Evolutionary conservation across 1,284 basidiomycete species (phyloP), one percentile per base, ranked within the genome.

Genomic region (Rhizoctonia solani): DNA sequence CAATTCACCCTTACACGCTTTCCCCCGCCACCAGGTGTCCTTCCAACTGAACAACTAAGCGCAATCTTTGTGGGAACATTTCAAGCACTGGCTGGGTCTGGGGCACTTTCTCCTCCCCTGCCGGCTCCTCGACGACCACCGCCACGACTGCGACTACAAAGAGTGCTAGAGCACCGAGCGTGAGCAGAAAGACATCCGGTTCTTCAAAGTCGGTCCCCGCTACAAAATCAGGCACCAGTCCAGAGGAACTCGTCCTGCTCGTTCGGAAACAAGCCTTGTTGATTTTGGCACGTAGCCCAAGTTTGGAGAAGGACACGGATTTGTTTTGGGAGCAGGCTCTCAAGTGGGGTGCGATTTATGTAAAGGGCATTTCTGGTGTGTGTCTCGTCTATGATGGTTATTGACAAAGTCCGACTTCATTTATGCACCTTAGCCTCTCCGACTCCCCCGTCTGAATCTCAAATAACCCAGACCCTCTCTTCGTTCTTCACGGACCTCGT

Each of bases 321-420:
- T 59, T 66, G 11, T 69, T 69, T 21, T 69, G 68, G 68, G 58
- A 69, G 16, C 68, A 69, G 41, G 54, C 68, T 11, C 59, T 52
- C 4, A 69, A 69, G 42, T 69, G 68, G 50, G 68, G 54, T 2
- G 49, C 49, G 19, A 44, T 54, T 11, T 69, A 59, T 49, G 65
- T 66, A 6, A 69, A 67, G 32, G 54, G 27, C 3, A 39, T 41
- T 29, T 53, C 50, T 39, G 44, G 52, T 52, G 37, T 54, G 58
- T 37, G 52, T 44, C 21, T 25, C 52, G 25, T 19, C n/a, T 21
- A 29, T 21, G 19, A 8, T 29, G 47, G 8, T 50, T 21, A 8
- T 21, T 50, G 25, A 21, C 47, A 8, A 8, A 14, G 29, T 52
- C 19, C n/a, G 29, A 1, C 42, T n/a, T 4, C n/a, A 27, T 66